A percentile compares a stretch with the other conserved stretches of the same genome.
These are phyloP conservation scores for Alternaria postmessia DNA, from an alignment of 2,329 filamentous ascomycete species.

Conservation along the genomic window DNA sequence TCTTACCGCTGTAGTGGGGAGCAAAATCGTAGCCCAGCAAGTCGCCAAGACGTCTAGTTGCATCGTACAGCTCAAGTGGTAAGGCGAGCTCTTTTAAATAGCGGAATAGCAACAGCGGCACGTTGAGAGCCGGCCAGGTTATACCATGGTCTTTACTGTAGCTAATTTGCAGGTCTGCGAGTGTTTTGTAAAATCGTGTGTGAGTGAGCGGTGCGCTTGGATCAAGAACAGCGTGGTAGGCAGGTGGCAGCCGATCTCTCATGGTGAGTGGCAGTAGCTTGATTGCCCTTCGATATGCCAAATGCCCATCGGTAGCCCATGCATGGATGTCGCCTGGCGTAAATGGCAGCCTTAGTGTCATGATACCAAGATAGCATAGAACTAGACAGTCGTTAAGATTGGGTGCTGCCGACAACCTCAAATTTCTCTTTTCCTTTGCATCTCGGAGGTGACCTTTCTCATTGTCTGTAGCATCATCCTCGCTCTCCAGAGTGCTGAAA, in stretches of 20 bases:
- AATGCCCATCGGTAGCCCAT: constrained; percentile 72
- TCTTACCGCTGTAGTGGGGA: constrained; percentile 57
- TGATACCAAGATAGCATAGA: constrained; percentile 79
- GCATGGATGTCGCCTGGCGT: constrained; percentile 73
- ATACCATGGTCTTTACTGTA: constrained; percentile 75
- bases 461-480: constrained; percentile 51
- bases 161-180: constrained; percentile 68
- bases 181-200: constrained; percentile 69
- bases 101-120: constrained; percentile 71
- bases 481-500: constrained; percentile 66
- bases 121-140: constrained; percentile 75
- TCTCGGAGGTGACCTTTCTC: constrained; percentile 27
- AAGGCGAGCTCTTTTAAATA: constrained; percentile 76
- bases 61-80: constrained; percentile 73
- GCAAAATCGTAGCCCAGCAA: constrained; percentile 63
- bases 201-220: constrained; percentile 56
- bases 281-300: constrained; percentile 74
- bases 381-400: constrained; percentile 76
- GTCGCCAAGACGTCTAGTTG: constrained; percentile 65
- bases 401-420: constrained; percentile 64
- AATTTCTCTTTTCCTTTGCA: constrained; percentile 46
- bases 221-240: constrained; percentile 68
- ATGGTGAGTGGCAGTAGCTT: constrained; percentile 69
- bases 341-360: constrained; percentile 80
- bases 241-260: constrained; percentile 68